Conservation (phyloP, 768 basidiomycete genomes). For the Suillus fuscotomentosus region DNA sequence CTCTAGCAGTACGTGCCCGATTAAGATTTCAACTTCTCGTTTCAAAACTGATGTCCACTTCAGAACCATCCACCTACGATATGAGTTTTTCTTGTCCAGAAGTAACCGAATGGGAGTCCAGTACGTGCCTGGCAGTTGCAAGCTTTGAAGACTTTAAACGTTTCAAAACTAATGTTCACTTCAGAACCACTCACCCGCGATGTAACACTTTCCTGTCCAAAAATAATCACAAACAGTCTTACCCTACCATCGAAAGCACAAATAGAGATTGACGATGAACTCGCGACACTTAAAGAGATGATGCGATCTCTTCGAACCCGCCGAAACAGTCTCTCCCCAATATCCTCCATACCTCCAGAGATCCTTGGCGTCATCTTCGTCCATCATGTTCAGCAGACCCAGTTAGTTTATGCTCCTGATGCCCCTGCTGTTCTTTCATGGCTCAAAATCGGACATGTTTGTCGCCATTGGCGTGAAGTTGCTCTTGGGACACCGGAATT, state of each 20-base stretch:
- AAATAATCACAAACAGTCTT: neutral
- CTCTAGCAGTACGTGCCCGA: neutral
- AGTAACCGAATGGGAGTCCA: neutral
- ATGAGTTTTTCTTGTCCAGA: neutral
- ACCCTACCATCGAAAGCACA: neutral
- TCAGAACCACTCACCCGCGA: neutral
- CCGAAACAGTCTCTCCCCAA: slow-evolving; percentile 7
- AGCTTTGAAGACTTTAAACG: neutral
- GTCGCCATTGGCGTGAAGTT: slow-evolving; percentile 37
- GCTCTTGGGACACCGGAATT: slow-evolving; percentile 38
- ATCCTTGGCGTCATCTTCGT: slow-evolving; percentile 6
- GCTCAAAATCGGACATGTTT: slow-evolving; percentile 10
- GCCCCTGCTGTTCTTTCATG: neutral
- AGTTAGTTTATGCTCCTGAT: neutral
- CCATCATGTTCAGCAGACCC: neutral
- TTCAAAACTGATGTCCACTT: neutral
- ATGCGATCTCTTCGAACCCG: slow-evolving; percentile 4
- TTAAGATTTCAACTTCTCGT: neutral
- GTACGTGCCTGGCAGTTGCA: neutral
- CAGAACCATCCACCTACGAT: neutral
- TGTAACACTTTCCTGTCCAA: neutral
- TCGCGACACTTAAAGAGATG: neutral
- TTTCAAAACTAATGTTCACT: neutral
- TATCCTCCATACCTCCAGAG: slow-evolving; percentile 10
- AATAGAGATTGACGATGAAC: slow-evolving; percentile 7